Evolutionary conservation across 495 filamentous ascomycete species (phyloP).

Genomic region (Staphylotrichum tortipilum): DNA sequence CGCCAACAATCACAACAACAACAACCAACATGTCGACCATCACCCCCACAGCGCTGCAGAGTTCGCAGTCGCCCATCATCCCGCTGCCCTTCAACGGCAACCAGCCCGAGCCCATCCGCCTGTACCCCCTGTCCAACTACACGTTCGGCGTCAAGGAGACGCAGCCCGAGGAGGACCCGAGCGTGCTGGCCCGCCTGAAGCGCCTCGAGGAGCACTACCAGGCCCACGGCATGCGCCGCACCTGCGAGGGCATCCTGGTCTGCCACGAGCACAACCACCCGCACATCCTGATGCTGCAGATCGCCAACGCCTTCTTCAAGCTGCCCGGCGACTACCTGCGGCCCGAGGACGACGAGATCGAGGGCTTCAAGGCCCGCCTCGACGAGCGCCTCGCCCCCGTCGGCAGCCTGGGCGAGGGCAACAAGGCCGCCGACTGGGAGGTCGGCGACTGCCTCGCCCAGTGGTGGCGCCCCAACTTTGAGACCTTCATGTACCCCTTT

Average conservation of each 20-base stretch:
- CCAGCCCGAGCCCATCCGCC: constrained; percentile 82
- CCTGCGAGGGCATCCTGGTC: constrained; percentile 91
- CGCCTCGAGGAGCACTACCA: constrained; percentile 91
- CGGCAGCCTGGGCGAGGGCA: constrained; percentile 75
- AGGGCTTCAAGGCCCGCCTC: constrained; percentile 84
- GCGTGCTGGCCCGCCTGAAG: constrained; percentile 83
- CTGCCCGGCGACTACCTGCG: constrained; percentile 94
- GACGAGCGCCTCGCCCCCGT: constrained; percentile 90
- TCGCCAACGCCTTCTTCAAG: constrained; percentile 99
- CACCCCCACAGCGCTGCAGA: constrained; percentile 58
- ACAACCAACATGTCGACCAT: constrained; percentile 62
- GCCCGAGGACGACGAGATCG: constrained; percentile 79
- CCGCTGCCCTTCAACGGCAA: constrained; percentile 78
- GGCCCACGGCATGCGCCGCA: constrained; percentile 87
- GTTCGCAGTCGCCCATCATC: constrained; percentile 64
- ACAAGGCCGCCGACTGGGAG: constrained; percentile 87
- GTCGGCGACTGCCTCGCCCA: constrained; percentile 90
- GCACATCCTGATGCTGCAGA: constrained; percentile 96
- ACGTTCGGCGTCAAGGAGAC: constrained; percentile 97
- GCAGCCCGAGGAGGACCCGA: constrained; percentile 95
- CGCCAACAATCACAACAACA: neutral
- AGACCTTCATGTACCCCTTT: constrained; percentile 99
- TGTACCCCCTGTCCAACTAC: constrained; percentile 96
- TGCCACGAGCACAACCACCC: constrained; percentile 99
- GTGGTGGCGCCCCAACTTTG: constrained; percentile 98